Evolutionary conservation across 2,329 filamentous ascomycete species (phyloP).

Genomic region (Curvularia eragrostidis): DNA sequence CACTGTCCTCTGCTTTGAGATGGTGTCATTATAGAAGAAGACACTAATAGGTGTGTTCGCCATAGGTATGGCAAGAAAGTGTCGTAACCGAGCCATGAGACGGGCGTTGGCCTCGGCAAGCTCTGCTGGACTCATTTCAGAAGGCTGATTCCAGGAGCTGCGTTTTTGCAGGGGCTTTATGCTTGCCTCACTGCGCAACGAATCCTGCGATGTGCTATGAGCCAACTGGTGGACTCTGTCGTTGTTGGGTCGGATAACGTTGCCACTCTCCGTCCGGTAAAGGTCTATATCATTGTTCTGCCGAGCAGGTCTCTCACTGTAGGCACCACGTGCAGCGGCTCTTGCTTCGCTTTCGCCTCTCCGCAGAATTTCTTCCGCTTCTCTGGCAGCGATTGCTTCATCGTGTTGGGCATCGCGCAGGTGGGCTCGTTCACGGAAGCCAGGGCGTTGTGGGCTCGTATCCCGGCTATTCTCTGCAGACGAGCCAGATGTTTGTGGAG

Average conservation of each 20-base stretch:
- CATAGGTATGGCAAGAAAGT: slow-evolving; percentile 87
- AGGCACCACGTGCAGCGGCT: slow-evolving; percentile 72
- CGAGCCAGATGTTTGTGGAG: slow-evolving; percentile 51
- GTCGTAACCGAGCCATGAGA: slow-evolving; percentile 83
- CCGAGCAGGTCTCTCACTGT: slow-evolving; percentile 69
- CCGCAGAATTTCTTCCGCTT: slow-evolving; percentile 78
- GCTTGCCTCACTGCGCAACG: slow-evolving; percentile 35
- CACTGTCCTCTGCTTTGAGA: slow-evolving; percentile 83
- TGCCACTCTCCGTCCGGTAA: slow-evolving; percentile 47
- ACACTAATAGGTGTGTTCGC: slow-evolving; percentile 81
- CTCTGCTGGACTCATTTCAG: slow-evolving; percentile 77
- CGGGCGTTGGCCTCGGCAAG: slow-evolving; percentile 81
- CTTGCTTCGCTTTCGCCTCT: slow-evolving; percentile 75
- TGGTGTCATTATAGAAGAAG: slow-evolving; percentile 90
- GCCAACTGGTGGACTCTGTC: slow-evolving; percentile 30
- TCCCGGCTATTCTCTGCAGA: slow-evolving; percentile 54
- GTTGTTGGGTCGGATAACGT: slow-evolving; percentile 33
- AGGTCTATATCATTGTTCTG: slow-evolving; percentile 53
- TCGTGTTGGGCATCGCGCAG: slow-evolving; percentile 62
- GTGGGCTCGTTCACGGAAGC: slow-evolving; percentile 49
- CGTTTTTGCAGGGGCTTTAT: slow-evolving; percentile 56
- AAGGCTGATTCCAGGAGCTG: slow-evolving; percentile 57
- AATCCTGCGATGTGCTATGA: slow-evolving; percentile 36
- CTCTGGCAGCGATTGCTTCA: slow-evolving; percentile 72
- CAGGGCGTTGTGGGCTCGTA: slow-evolving; percentile 51